These are phyloP conservation scores for Podochytrium sp. DNA, from an alignment of 192 early-diverging fungal genomes.

Conservation along the genomic window DNA sequence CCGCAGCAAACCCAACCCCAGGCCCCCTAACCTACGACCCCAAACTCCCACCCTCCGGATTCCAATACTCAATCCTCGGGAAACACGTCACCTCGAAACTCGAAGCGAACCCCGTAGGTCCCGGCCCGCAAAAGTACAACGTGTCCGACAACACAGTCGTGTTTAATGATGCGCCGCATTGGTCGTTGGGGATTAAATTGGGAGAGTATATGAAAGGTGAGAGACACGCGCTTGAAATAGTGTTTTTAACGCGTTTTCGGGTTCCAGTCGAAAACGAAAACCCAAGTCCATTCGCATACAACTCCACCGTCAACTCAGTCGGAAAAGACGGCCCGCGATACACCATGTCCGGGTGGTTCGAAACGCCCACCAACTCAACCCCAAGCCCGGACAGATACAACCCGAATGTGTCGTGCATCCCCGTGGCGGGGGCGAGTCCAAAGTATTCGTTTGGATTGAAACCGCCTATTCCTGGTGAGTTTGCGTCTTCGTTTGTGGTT, in stretches of 20 bases:
- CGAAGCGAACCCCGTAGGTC: constrained; percentile 31
- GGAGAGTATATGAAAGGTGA: constrained; percentile 17
- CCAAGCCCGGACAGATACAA: constrained; percentile 54
- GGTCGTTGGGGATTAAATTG: constrained; percentile 46
- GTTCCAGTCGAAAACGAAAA: constrained; percentile 30
- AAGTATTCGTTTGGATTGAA: constrained; percentile 59
- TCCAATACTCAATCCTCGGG: constrained; percentile 56
- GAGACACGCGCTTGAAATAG: background rate
- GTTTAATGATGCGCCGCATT: constrained; percentile 48
- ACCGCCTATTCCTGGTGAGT: constrained; percentile 31
- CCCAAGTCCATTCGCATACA: constrained; percentile 50
- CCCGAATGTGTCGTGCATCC: constrained; percentile 29
- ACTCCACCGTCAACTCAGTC: constrained; percentile 23
- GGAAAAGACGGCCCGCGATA: constrained; percentile 43
- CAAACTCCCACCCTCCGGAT: constrained; percentile 44
- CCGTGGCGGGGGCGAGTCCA: constrained; percentile 36
- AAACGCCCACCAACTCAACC: constrained; percentile 21
- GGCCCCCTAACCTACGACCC: constrained; percentile 53
- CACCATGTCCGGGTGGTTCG: constrained; percentile 47
- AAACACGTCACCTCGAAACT: constrained; percentile 38
- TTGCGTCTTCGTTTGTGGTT: no score
- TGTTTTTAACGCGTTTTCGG: background rate
- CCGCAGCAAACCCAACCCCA: constrained; percentile 50
- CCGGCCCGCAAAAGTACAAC: constrained; percentile 52
- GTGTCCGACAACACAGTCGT: constrained; percentile 22